Base-by-base conservation (phyloP, 2,329 filamentous ascomycete species). In the Diplodia scrobiculata region DNA sequence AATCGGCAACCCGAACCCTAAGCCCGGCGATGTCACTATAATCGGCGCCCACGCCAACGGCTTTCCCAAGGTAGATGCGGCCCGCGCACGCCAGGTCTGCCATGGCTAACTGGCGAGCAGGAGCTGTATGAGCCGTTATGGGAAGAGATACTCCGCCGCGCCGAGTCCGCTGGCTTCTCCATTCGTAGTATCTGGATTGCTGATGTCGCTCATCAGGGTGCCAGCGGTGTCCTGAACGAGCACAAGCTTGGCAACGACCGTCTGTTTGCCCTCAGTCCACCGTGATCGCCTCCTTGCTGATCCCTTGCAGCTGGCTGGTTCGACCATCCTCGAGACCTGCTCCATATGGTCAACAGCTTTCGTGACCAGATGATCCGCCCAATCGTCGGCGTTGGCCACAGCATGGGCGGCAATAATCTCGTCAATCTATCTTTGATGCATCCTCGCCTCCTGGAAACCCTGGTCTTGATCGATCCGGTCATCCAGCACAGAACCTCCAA, bases 101-200 rank as follows among this genome's bases (percentile, higher is more conserved):
- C 4, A 14, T 54, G 54, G 54, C 65, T 73, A 45, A 71, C 36
- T 69, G 27, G 2, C 9, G 60, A 1, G 17, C 66, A 92, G 90
- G 94, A 98, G 81, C 79, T 97, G 1, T 97, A 97, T 74, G 93
- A 97, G 73, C 91, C 94, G 0, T 81, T 97, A 0, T 97, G 92
- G 90, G 91, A 94, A 67, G 91, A 97, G 62, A 81, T 97, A 1
- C 81, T 90, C 70, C 78, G 82, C 19, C 80, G 82, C 19, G 80
- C 88, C 5, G 83, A 84, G 69, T 74, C 78, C 14, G 80, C 83
- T 66, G 87, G 87, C 19, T 86, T 96, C 71, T 83, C 84, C 1
- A 91, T 98, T 71, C 86, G 91, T 66, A 83, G 86, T 68, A 93
- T 98, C 71, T 97, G 91, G 90, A 95, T 97, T 71, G 88, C 91